A percentile compares a stretch with the other conserved stretches of the same genome.
Conservation (phyloP, 2,329 filamentous ascomycete species). For the Sclerotinia borealis region DNA sequence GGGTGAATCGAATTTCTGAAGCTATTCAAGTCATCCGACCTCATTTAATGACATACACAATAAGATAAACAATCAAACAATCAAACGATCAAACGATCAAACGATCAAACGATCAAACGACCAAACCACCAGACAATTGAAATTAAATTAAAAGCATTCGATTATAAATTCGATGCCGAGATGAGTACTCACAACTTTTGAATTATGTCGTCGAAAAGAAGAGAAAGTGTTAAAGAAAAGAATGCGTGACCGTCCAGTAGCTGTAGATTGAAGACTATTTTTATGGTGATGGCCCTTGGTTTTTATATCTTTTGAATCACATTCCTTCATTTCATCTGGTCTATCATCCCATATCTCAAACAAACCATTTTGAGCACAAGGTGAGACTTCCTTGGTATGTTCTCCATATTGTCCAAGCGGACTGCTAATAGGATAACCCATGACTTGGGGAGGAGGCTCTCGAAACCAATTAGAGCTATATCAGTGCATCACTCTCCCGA, state of each 20-base stretch:
- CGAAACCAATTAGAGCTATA: not conserved
- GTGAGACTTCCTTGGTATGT: not conserved
- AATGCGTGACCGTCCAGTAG: not conserved
- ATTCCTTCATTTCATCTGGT: not conserved
- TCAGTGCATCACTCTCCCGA: not conserved
- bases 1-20: slow-evolving; percentile 6
- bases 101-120: not conserved
- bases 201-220: not conserved
- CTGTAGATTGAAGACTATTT: not conserved
- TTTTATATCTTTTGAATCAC: not conserved
- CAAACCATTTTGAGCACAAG: not conserved
- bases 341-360: slow-evolving; percentile 9
- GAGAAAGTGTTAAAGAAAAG: slow-evolving; percentile 1
- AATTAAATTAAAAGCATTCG: not conserved
- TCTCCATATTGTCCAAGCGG: slow-evolving; percentile 1
- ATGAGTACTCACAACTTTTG: not conserved
- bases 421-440: not conserved
- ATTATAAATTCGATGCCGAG: not conserved
- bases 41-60: not conserved
- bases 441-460: not conserved
- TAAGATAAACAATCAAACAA: too few species aligned
- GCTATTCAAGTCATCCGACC: slow-evolving; percentile 6
- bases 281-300: not conserved
- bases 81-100: not conserved
- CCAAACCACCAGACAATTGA: not conserved